Percentiles rank a stretch among this genome's conserved stretches.
Conservation (phyloP, 257 asterid species). For the Parsonsia alboflavescens region DNA sequence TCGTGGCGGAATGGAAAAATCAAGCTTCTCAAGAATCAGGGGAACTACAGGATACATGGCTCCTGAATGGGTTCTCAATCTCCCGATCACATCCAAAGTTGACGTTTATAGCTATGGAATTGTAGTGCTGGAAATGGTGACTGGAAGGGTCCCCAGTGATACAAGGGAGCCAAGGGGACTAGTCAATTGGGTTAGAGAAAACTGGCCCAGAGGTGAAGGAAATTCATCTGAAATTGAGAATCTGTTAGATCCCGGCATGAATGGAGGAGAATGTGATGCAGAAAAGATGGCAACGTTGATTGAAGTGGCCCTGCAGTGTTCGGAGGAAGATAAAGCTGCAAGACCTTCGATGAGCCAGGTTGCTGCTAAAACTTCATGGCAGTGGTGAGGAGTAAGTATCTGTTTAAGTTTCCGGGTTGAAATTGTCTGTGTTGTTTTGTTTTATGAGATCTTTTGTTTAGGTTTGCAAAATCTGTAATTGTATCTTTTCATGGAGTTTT, state of each 20-base stretch:
- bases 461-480: too few species aligned
- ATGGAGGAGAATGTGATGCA: conserved; percentile 23
- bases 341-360: conserved; percentile 40
- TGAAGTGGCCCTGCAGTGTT: conserved; percentile 30
- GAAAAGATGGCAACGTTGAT: conserved; percentile 20
- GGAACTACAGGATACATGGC: conserved; percentile 55
- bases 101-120: conserved; percentile 45
- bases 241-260: conserved; percentile 26
- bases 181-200: conserved; percentile 29
- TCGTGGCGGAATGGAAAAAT: conserved; percentile 8
- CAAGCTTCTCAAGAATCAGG: conserved; percentile 24
- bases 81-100: conserved; percentile 40
- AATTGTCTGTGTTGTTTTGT: too few species aligned
- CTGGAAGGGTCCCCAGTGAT: conserved; percentile 21
- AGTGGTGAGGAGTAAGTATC: background rate
- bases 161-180: conserved; percentile 19
- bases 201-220: conserved; percentile 4
- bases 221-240: background rate
- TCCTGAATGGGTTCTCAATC: conserved; percentile 42
- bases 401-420: too few species aligned
- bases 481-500: too few species aligned
- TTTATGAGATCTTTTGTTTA: too few species aligned
- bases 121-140: conserved; percentile 36
- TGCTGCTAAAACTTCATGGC: conserved; percentile 15
- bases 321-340: conserved; percentile 27